These are phyloP conservation scores for Chlorencoelia australis DNA, from an alignment of 2,329 filamentous ascomycete genomes.

Conservation along the genomic window DNA sequence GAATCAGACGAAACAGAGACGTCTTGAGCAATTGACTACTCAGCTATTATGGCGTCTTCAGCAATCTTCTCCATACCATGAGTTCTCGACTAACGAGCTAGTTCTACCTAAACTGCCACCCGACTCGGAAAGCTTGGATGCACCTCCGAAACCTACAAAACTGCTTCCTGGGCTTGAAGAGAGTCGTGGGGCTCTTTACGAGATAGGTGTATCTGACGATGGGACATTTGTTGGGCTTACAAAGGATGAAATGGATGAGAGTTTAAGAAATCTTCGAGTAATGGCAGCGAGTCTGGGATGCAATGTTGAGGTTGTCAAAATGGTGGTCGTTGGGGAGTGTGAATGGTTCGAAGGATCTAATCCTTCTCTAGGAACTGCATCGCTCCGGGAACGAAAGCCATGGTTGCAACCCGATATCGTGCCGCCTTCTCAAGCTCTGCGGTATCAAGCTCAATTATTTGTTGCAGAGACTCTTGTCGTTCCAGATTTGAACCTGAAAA, in stretches of 20 bases:
- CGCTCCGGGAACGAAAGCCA: conserved; percentile 14
- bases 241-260: conserved; percentile 87
- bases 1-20: conserved; percentile 66
- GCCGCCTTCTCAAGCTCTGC: conserved; percentile 12
- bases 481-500: conserved; percentile 47
- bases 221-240: conserved; percentile 82
- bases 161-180: conserved; percentile 77
- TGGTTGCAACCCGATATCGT: neutral
- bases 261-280: conserved; percentile 68
- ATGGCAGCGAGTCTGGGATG: conserved; percentile 95
- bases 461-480: conserved; percentile 87
- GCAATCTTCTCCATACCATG: conserved; percentile 87
- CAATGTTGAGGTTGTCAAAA: conserved; percentile 68
- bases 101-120: conserved; percentile 69
- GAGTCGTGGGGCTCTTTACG: conserved; percentile 85
- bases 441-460: conserved; percentile 52
- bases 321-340: conserved; percentile 76
- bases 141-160: conserved; percentile 41
- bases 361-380: conserved; percentile 8
- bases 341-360: conserved; percentile 44
- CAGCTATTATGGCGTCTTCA: conserved; percentile 91
- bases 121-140: conserved; percentile 37
- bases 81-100: conserved; percentile 64
- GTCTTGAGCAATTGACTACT: conserved; percentile 85
- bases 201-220: conserved; percentile 93